Evolutionary conservation across 495 filamentous ascomycete genomes (phyloP).

Genomic region (Thermothielavioides terrestris): DNA sequence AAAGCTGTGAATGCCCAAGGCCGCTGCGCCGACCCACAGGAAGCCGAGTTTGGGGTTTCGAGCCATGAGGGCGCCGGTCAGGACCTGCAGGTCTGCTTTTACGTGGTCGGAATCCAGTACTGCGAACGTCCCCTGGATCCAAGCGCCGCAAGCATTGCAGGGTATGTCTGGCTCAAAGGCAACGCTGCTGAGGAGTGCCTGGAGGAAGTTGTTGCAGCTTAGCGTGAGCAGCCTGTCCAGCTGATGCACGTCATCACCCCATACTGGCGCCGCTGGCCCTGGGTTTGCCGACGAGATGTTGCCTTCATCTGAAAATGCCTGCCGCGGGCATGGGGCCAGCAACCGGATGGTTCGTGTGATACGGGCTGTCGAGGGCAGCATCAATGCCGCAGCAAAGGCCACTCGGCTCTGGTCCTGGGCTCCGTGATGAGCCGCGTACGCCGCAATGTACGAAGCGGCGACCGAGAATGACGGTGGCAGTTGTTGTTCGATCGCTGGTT

Average conservation of each 20-base stretch:
- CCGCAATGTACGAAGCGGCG: background rate
- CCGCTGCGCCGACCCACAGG: constrained; percentile 5
- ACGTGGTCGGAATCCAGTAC: background rate
- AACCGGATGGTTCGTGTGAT: background rate
- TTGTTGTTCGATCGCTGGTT: too few relatives aligned
- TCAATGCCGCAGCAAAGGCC: constrained; percentile 1
- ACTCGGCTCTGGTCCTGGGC: background rate
- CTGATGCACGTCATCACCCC: background rate
- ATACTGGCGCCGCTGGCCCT: background rate
- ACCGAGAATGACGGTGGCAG: background rate
- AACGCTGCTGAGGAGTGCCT: background rate
- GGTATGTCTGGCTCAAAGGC: background rate
- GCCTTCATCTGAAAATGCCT: background rate
- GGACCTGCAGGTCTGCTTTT: background rate
- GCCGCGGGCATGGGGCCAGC: background rate
- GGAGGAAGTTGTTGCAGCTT: constrained; percentile 2
- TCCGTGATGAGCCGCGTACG: background rate
- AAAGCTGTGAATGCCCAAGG: background rate
- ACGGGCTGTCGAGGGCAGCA: background rate
- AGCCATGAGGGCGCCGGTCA: background rate
- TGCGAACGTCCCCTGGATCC: background rate
- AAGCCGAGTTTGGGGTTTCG: constrained; percentile 2
- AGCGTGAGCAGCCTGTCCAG: constrained; percentile 4
- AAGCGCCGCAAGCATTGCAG: background rate
- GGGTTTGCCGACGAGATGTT: background rate